Conservation (phyloP, 345 rosid genomes). For the Carallia brachiata region DNA sequence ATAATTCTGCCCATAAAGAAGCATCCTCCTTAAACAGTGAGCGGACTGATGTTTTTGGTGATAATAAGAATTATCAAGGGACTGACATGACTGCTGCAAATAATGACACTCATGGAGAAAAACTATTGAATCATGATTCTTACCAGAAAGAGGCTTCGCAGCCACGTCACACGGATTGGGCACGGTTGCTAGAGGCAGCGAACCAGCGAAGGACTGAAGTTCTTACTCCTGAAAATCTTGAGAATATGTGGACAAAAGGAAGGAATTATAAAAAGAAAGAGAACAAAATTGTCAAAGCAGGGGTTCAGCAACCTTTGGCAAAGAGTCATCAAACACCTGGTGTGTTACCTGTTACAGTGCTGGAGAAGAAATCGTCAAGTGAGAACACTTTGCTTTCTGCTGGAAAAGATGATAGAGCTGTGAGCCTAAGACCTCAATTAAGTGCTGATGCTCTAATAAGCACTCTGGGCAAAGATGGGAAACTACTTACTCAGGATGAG, state of each 20-base stretch:
- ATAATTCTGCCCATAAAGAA: conserved; percentile 30
- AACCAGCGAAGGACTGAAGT: conserved; percentile 93
- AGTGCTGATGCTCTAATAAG: conserved; percentile 38
- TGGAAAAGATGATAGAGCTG: conserved; percentile 40
- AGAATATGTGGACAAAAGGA: conserved; percentile 98
- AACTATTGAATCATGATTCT: conserved; percentile 22
- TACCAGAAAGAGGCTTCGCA: conserved; percentile 37
- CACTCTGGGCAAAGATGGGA: conserved; percentile 20
- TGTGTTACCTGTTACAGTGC: conserved; percentile 21
- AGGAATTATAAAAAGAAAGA: conserved; percentile 82
- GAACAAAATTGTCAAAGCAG: conserved; percentile 41
- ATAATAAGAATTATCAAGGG: conserved; percentile 25
- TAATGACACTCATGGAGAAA: conserved; percentile 31
- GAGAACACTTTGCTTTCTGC: conserved; percentile 30
- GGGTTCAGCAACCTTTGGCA: conserved; percentile 27
- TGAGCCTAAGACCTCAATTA: conserved; percentile 33
- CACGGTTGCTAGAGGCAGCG: conserved; percentile 70
- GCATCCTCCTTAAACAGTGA: conserved; percentile 29
- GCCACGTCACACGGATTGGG: conserved; percentile 72
- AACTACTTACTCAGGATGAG: conserved; percentile 28
- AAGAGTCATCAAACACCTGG: conserved; percentile 23
- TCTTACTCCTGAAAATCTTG: conserved; percentile 97
- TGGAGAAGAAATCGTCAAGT: conserved; percentile 26
- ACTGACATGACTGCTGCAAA: conserved; percentile 31
- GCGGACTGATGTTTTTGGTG: not conserved